Evolutionary conservation across 345 rosid species (phyloP).

Genomic region (Lepidium didymum): DNA sequence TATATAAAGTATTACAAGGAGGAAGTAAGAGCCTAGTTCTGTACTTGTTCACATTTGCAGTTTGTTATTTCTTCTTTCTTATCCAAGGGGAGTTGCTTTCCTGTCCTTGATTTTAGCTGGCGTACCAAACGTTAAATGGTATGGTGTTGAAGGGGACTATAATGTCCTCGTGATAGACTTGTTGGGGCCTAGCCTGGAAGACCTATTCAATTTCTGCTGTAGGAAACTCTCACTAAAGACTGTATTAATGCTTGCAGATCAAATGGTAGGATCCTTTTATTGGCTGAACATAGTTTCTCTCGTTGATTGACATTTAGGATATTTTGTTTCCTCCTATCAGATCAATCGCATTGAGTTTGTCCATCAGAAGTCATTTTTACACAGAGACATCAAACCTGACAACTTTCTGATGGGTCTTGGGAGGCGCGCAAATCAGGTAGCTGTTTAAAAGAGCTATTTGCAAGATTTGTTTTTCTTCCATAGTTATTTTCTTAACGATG

Average conservation of each 20-base stretch:
- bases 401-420: conserved; percentile 94
- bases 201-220: conserved; percentile 80
- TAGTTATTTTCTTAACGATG: neutral
- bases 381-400: conserved; percentile 90
- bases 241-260: conserved; percentile 92
- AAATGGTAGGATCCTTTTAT: conserved; percentile 52
- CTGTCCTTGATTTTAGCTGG: conserved; percentile 50
- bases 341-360: conserved; percentile 82
- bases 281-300: neutral
- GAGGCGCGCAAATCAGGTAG: conserved; percentile 78
- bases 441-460: conserved; percentile 4
- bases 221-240: conserved; percentile 84
- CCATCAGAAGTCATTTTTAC: conserved; percentile 81
- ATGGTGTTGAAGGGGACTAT: conserved; percentile 81
- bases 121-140: conserved; percentile 76
- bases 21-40: conserved; percentile 55
- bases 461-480: neutral
- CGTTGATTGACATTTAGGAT: neutral
- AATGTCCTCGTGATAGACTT: conserved; percentile 83
- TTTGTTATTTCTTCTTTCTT: conserved; percentile 11
- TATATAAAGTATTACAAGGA: conserved; percentile 86
- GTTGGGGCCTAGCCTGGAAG: conserved; percentile 92
- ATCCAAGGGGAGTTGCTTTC: conserved; percentile 9
- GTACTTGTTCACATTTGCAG: conserved; percentile 4
- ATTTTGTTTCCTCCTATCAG: conserved; percentile 31